Evolutionary conservation across 2,329 filamentous ascomycete species (phyloP), one percentile per base, ranked within the genome.

Genomic region (Trichoderma arundinaceum): DNA sequence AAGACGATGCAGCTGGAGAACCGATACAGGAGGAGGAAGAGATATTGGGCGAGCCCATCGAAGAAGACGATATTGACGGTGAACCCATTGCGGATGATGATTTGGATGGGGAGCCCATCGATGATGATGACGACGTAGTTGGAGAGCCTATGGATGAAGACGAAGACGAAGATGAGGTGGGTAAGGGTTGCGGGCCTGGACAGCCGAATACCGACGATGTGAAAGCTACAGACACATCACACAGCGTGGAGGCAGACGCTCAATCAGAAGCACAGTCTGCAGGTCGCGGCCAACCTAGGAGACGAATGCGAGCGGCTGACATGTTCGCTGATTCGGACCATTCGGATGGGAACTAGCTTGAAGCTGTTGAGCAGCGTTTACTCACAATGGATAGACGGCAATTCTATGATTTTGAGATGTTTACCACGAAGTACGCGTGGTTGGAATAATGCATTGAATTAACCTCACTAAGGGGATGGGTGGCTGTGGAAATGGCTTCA

Each of bases 291-390:
- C 77, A 76, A 65, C 73, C 81, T 69, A 81, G 85, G 71, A 90
- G 86, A 73, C 84, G 90, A 68, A 90, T 92, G 77, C 88, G 88
- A 70, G 91, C 92, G 4, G 90, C 91, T 70, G 92, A 95, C 74
- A 94, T 95, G 91, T 96, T 95, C 85, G 91, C 90, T 10, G 90
- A 91, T 75, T 91, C 89, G 4, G 91, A 91, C 46, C 13, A 67
- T 49, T 65, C 61, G 22, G 62, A 65, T 38, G 48, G 41, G 8
- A 28, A 52, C 32, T 60, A 49, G 19, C 22, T 46, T 43, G 22
- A n/a, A 13, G 28, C 28, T 12, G 38, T 8, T 33, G 1, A 8
- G 22, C 48, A 9, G 7, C 13, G n/a, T n/a, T 52, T 28, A 46
- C 3, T 13, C 28, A 4, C 19, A n/a, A 19, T 38, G 32, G 43